phyloP scores from a whole-genome alignment of 306 rosid genomes.

The Gynostemma pentaphyllum region DNA sequence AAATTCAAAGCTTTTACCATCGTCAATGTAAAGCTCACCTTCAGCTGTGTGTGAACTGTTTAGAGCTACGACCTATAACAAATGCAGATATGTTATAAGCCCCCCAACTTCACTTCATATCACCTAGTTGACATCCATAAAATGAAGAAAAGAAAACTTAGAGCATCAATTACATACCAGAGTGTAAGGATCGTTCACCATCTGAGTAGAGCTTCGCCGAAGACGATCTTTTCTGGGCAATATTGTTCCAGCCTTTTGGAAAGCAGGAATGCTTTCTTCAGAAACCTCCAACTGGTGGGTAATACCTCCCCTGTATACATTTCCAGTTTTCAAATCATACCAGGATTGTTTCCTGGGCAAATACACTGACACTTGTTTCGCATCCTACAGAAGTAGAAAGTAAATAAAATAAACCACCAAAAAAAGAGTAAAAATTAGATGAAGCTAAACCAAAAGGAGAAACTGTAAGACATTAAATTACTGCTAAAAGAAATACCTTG shows the following conservation, averaged over 20 bases:
- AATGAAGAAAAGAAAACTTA: not conserved
- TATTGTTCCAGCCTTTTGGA: slow-evolving; percentile 87
- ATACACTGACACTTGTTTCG: slow-evolving; percentile 63
- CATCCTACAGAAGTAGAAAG: slow-evolving; percentile 29
- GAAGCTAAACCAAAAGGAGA: not conserved
- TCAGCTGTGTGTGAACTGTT: slow-evolving; percentile 88
- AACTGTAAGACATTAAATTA: not conserved
- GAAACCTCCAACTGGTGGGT: slow-evolving; percentile 58
- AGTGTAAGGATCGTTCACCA: slow-evolving; percentile 84
- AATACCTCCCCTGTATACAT: slow-evolving; percentile 57
- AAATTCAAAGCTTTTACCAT: slow-evolving; percentile 73
- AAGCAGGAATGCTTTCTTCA: slow-evolving; percentile 79
- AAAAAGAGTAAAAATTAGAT: not conserved
- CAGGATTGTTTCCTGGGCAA: slow-evolving; percentile 84
- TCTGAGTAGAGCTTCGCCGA: slow-evolving; percentile 92
- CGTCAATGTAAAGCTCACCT: slow-evolving; percentile 83
- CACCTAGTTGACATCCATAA: not conserved
- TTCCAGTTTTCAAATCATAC: slow-evolving; percentile 75
- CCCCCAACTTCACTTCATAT: not conserved
- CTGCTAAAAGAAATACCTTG: slow-evolving; percentile 39
- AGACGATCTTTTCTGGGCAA: slow-evolving; percentile 80
- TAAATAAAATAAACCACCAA: not conserved
- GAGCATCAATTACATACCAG: slow-evolving; percentile 46
- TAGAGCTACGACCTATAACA: slow-evolving; percentile 71
- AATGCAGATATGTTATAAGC: not conserved